Evolutionary conservation across 441 rosid species (phyloP).

Genomic region (Populus tomentosa): DNA sequence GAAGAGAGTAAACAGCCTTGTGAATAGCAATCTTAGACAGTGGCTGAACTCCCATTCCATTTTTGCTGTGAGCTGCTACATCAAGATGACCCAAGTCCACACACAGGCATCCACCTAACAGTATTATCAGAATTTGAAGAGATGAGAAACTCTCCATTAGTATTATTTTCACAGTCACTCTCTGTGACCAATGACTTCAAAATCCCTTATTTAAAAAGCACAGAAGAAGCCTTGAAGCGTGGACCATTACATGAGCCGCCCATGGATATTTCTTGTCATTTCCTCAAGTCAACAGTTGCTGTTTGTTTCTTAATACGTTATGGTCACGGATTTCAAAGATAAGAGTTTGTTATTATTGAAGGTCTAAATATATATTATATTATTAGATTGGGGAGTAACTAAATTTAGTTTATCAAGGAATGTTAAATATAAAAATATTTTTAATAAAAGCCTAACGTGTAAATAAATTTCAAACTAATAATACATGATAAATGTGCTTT

Average conservation of each 20-base stretch:
- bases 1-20: conserved; percentile 30
- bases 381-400: too few species aligned
- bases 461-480: too few species aligned
- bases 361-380: too few species aligned
- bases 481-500: too few species aligned
- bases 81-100: conserved; percentile 5
- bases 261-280: neutral
- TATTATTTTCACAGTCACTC: neutral
- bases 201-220: neutral
- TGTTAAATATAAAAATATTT: too few species aligned
- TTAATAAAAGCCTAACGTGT: too few species aligned
- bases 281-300: neutral
- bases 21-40: conserved; percentile 47
- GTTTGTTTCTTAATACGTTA: neutral
- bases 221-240: neutral
- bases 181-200: neutral
- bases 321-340: neutral
- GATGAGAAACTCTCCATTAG: neutral
- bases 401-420: too few species aligned
- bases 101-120: neutral
- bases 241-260: neutral
- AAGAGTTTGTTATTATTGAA: too few species aligned
- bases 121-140: neutral
- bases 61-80: conserved; percentile 12
- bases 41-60: conserved; percentile 47